Conservation (phyloP, 1,139 yeast genomes). For the Yamadazyma diospyri region DNA sequence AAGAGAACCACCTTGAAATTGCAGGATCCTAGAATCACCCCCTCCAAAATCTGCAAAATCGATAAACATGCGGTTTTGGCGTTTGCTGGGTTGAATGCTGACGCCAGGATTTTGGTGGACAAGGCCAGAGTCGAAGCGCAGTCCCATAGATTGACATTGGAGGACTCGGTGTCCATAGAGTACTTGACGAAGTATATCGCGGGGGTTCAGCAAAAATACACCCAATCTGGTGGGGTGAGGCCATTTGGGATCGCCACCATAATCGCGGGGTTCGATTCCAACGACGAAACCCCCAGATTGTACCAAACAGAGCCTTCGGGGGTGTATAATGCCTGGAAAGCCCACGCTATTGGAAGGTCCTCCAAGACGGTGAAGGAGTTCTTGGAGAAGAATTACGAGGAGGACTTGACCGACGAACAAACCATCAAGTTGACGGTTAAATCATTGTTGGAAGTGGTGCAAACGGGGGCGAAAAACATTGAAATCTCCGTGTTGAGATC, state of each 20-base stretch:
- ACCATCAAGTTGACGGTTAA: conserved; percentile 81
- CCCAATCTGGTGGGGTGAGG: conserved; percentile 97
- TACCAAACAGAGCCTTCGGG: conserved; percentile 98
- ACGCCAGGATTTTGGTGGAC: conserved; percentile 90
- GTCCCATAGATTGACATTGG: conserved; percentile 89
- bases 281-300: conserved; percentile 75
- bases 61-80: conserved; percentile 91
- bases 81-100: conserved; percentile 97
- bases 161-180: conserved; percentile 90
- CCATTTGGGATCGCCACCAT: conserved; percentile 94
- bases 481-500: conserved; percentile 89
- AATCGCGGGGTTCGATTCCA: conserved; percentile 92
- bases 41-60: conserved; percentile 86
- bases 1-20: conserved; percentile 91
- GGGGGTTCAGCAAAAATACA: conserved; percentile 93
- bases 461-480: conserved; percentile 95
- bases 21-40: conserved; percentile 95
- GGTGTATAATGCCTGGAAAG: conserved; percentile 98
- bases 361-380: conserved; percentile 94
- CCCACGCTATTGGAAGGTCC: conserved; percentile 95
- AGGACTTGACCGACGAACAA: conserved; percentile 62
- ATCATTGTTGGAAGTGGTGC: conserved; percentile 91
- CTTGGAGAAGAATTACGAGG: conserved; percentile 84
- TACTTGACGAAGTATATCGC: conserved; percentile 93
- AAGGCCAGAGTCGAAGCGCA: conserved; percentile 97